Conservation (phyloP, 208 protist genomes). For the Trichomonas gallinae region DNA sequence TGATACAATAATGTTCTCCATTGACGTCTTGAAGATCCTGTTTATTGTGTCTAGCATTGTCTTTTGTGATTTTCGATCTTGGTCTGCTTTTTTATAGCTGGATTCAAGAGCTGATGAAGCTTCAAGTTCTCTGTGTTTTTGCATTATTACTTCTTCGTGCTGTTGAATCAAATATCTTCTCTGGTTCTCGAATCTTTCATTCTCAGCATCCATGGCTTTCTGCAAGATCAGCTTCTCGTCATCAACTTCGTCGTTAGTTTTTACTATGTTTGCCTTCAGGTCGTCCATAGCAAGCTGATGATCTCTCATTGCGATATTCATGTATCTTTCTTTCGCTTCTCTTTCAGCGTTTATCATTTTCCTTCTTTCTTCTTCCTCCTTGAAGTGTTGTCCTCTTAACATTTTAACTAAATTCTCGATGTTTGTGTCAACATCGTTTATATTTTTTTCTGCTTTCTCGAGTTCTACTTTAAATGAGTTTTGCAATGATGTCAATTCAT, state of each 20-base stretch:
- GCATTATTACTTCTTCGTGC: not conserved
- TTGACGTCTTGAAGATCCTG: not conserved
- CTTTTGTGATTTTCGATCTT: not conserved
- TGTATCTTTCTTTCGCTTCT: not conserved
- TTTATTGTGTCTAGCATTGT: not conserved
- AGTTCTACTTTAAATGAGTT: not conserved
- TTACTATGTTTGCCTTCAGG: not conserved
- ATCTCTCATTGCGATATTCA: not conserved
- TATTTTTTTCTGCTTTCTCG: not conserved
- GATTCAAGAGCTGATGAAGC: not conserved
- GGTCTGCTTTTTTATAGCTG: not conserved
- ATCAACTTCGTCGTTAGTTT: not conserved
- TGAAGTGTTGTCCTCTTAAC: not conserved
- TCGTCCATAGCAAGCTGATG: not conserved
- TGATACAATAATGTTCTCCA: not conserved
- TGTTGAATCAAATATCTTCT: not conserved
- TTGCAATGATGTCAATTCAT: not conserved
- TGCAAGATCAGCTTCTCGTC: not conserved
- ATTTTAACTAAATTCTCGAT: not conserved
- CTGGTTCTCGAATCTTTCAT: not conserved
- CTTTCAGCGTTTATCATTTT: not conserved
- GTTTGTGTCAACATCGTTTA: not conserved
- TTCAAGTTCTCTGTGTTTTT: not conserved
- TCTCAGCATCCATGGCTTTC: not conserved
- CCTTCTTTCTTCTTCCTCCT: not conserved